Evolutionary conservation across 2,329 filamentous ascomycete genomes (phyloP), one percentile per base, ranked within the genome.

Genomic region (Rhinocladiella similis): DNA sequence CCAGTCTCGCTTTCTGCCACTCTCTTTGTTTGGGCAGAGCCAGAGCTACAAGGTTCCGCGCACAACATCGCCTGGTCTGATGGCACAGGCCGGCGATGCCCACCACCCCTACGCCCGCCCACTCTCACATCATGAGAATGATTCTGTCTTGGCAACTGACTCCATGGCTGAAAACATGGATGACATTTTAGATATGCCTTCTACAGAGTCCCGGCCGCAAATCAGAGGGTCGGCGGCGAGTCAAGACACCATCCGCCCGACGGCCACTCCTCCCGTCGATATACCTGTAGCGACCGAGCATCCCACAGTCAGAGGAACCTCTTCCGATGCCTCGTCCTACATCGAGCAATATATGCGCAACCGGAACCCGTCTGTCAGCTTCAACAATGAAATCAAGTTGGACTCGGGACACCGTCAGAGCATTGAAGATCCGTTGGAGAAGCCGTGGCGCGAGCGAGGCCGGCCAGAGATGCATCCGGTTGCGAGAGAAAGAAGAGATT

Each of bases 191-290:
- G 46, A 51, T 6, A 29, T 20, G 20, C 33, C 53, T 20, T 20
- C 53, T 29, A 33, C 42, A 22, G 25, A 50, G 18, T 57, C 49
- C 27, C 57, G 62, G 14, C 60, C 58, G 13, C 14, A 49, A 4
- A 52, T 54, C 27, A 50, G 47, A 47, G 47, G 46, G 18, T 60
- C 62, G 14, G 55, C 54, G 10, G 42, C 55, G 18, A 64, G 63
- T 45, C 53, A 65, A 52, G 60, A 63, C n/a, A 64, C 62, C 25
- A 59, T 64, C 38, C 58, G 62, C 20, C 50, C 60, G 10, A 73
- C 72, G 59, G 69, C 67, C 45, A 77, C 75, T 38, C 73, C 73
- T 57, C 75, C 75, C 29, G 75, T 78, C 50, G 70, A 72, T 48
- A 76, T 78, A n/a, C 75, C 75, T 45, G 71, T 73, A 53, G 60